Conservation (phyloP, 495 filamentous ascomycete genomes). For the Podospora pseudocomata region DNA sequence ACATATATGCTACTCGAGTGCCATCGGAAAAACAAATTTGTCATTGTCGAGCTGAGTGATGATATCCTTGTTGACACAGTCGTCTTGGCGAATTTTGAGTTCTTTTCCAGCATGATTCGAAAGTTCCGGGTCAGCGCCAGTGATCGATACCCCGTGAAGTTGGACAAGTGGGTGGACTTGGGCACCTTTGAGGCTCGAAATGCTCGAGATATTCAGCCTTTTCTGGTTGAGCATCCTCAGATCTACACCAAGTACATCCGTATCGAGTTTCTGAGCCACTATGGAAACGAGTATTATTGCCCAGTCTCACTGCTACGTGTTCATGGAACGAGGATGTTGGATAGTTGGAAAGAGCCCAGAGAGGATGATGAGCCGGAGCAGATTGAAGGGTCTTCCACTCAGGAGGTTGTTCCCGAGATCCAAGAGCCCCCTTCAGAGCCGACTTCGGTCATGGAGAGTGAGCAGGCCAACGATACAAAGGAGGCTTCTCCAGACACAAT, state of each 20-base stretch:
- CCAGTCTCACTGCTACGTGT: slow-evolving; percentile 85
- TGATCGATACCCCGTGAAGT: slow-evolving; percentile 87
- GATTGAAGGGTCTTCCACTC: slow-evolving; percentile 23
- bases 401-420: slow-evolving; percentile 31
- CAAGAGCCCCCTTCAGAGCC: slow-evolving; percentile 25
- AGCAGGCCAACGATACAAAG: slow-evolving; percentile 8
- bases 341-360: slow-evolving; percentile 69
- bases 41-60: slow-evolving; percentile 79
- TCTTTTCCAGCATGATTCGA: slow-evolving; percentile 95
- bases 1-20: slow-evolving; percentile 97
- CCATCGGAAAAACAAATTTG: slow-evolving; percentile 79
- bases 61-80: slow-evolving; percentile 95
- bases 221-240: slow-evolving; percentile 83
- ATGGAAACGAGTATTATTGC: slow-evolving; percentile 94
- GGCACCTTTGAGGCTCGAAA: slow-evolving; percentile 89
- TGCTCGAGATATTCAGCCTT: slow-evolving; percentile 89
- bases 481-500: slow-evolving; percentile 1
- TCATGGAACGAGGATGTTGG: slow-evolving; percentile 95
- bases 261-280: slow-evolving; percentile 89
- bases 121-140: slow-evolving; percentile 85
- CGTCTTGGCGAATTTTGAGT: slow-evolving; percentile 95
- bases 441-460: background rate
- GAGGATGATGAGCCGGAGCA: slow-evolving; percentile 44
- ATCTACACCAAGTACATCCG: slow-evolving; percentile 94
- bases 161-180: slow-evolving; percentile 85